Evolutionary conservation across 2,329 filamentous ascomycete species (phyloP), one percentile per base, ranked within the genome.

Genomic region (Trematosphaeria pertusa): DNA sequence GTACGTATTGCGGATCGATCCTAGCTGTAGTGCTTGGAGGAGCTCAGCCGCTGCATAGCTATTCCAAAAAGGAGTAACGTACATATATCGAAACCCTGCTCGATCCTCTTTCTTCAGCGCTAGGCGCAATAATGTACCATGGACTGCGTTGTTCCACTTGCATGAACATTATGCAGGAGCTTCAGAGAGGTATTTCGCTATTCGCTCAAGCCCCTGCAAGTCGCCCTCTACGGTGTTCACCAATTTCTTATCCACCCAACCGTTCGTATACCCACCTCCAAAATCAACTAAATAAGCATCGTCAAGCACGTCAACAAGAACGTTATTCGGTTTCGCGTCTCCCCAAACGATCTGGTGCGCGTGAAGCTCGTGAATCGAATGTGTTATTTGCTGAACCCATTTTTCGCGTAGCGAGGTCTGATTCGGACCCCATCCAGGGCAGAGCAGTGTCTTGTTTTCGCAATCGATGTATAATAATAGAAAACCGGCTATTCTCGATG

Each of bases 241-340:
- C 33, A 72, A 58, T 31, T 73, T 66, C 31, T 66, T 51, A 48
- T 73, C 68, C 5, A 75, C 67, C 72, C 72, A 75, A 9, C 72
- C 71, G 10, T 70, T 46, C 3, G 71, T 73, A 42, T 64, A 73
- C 24, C 71, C 69, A 20, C 71, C 72, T 1, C 67, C 71, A 48
- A 76, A 74, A 52, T 72, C 71, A 46, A 74, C 70, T n/a, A 76
- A 62, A 70, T 67, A 74, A 31, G 67, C 63, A 31, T 61, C 56
- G 41, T 75, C 61, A 37, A 70, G 32, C 17, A 48, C 54, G 48
- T 75, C 70, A 26, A 76, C 65, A 42, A 76, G 53, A 43, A 76
- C 63, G 32, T 75, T 75, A 30, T 62, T 56, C 14, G 60, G 59
- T 32, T 66, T 66, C 2, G 57, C 61, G 38, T 66, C 61, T 18